Percentiles rank a stretch among this genome's conserved stretches.
Conservation (phyloP, 1,284 basidiomycete genomes). For the Stygiomarasmius scandens region DNA sequence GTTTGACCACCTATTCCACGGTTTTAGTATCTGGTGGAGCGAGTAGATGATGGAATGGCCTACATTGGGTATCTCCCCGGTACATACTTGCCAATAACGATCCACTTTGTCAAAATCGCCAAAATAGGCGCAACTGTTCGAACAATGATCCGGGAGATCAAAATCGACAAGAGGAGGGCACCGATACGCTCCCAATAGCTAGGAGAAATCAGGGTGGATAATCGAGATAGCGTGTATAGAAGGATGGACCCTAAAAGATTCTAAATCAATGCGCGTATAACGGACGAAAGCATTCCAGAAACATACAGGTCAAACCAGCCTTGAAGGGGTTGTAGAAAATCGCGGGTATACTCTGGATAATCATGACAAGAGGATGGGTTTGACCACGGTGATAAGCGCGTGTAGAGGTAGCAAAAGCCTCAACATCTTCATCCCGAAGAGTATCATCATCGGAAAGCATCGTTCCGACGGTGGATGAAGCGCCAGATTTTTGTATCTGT, state of each 20-base stretch:
- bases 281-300: no score
- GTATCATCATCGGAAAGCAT: conserved; percentile 3
- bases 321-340: conserved; percentile 48
- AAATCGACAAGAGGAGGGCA: conserved; percentile 36
- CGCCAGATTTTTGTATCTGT: background rate
- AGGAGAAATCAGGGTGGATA: conserved; percentile 30
- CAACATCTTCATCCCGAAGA: background rate
- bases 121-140: conserved; percentile 38
- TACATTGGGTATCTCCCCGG: conserved; percentile 43
- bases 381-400: conserved; percentile 28
- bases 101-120: conserved; percentile 47
- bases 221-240: conserved; percentile 32
- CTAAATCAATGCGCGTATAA: background rate
- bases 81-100: conserved; percentile 45
- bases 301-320: conserved; percentile 41
- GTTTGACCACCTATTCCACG: conserved; percentile 40
- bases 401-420: background rate
- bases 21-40: no score
- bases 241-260: conserved; percentile 30
- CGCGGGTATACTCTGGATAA: conserved; percentile 44
- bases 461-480: background rate
- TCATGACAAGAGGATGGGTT: conserved; percentile 38
- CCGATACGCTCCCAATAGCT: conserved; percentile 37
- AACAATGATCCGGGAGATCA: conserved; percentile 33
- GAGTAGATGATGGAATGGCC: background rate